Evolutionary conservation across 2,329 filamentous ascomycete genomes (phyloP), one percentile per base, ranked within the genome.

Genomic region (Pyrenophora tritici-repentis): DNA sequence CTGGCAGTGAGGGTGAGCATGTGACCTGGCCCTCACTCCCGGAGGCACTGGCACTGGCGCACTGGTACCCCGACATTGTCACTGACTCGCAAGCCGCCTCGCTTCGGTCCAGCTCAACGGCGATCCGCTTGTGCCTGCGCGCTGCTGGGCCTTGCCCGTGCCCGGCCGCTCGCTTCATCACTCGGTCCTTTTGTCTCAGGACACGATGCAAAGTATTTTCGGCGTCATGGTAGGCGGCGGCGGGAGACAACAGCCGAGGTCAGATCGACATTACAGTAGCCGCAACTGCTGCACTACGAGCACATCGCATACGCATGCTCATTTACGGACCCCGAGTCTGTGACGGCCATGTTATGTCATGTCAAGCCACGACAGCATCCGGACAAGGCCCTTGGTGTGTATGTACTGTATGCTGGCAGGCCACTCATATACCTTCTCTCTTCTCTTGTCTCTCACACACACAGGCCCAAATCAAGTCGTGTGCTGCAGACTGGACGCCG

Each of bases 401-500:
- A 36, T 43, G 56, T 43, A 56, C 39, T 29, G 4, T 29, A 29
- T 29, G 26, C 26, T 29, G 26, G 26, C 26, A 12, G 5, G 9
- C 26, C 18, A 20, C 18, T 5, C 18, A 20, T 5, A 20, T 5
- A 3, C 18, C 5, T 20, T 20, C 18, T 20, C 18, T 20, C 18
- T 20, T 20, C 18, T 20, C 18, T 5, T 5, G 5, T 20, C 18
- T 3, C 18, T 20, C 18, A 20, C 18, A 20, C 18, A 20, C 18
- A 20, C 18, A 20, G 3, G 18, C 18, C 3, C 57, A 62, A 65
- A 63, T 66, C 49, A 53, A 62, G 56, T 62, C 59, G 56, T 53
- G 47, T 59, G 59, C 57, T 62, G 66, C 66, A 64, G 59, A 53
- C 49, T 56, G 52, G 59, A 20, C 18, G 18, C 18, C 18, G 18